Evolutionary conservation across 352 stramenopile genomes (phyloP).

Genomic region (Phytophthora pluvialis): DNA sequence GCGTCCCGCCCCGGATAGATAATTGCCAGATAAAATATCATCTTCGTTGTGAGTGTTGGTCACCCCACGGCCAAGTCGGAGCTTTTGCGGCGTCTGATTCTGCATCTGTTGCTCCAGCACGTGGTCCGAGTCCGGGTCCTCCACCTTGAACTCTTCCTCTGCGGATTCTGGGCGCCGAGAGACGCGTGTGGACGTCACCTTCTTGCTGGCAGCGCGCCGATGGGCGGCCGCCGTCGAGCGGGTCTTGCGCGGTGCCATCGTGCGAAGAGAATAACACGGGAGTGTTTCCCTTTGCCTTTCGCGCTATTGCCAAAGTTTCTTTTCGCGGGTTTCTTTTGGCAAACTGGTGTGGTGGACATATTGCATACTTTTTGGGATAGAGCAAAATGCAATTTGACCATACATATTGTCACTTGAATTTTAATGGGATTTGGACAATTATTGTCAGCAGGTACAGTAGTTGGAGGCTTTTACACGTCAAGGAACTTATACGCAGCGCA

Average conservation of each 20-base stretch:
- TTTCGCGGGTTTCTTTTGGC: constrained; percentile 3
- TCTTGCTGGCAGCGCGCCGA: not conserved
- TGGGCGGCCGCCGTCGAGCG: constrained; percentile 1
- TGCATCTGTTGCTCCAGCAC: constrained; percentile 9
- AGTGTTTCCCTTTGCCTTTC: constrained; percentile 14
- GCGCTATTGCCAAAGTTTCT: constrained; percentile 3
- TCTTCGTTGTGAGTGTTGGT: not conserved
- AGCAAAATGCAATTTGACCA: no score
- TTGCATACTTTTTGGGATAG: not conserved
- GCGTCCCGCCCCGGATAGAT: constrained; percentile 18
- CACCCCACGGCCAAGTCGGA: not conserved
- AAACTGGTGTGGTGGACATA: constrained; percentile 10
- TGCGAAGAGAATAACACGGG: not conserved
- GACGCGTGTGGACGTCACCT: not conserved
- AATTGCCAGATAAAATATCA: constrained; percentile 26
- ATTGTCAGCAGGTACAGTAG: no score
- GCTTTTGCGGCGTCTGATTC: constrained; percentile 18
- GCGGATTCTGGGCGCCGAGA: not conserved
- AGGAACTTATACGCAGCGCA: constrained; percentile 45
- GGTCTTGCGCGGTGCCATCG: constrained; percentile 33
- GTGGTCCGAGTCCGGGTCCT: constrained; percentile 29
- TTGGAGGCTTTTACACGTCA: not conserved
- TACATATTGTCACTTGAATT: no score
- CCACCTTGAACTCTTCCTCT: constrained; percentile 26
- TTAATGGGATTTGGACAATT: not conserved